Evolutionary conservation across 2,329 filamentous ascomycete species (phyloP), one percentile per base, ranked within the genome.

Genomic region (Dothistroma septosporum): DNA sequence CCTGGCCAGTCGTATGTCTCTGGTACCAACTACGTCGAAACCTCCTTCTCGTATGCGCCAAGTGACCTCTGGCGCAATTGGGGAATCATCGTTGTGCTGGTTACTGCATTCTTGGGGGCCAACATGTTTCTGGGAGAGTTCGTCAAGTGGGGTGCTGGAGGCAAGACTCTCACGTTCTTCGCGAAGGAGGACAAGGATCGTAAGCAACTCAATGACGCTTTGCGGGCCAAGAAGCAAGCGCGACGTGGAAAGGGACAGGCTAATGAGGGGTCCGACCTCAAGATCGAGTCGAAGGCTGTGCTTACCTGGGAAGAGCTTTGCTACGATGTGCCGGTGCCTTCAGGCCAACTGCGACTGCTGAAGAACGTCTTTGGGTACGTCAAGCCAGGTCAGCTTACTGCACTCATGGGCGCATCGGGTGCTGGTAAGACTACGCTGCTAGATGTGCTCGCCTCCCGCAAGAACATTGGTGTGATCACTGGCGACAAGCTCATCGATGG

Each of bases 341-440:
- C 73, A n/a, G 79, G 79, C 5, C 76, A 78, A 47, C 72, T 77
- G 8, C 74, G 76, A 9, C 68, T 82, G 7, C 66, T 82, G 32
- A 77, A 78, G 55, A 75, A 79, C 22, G 71, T 82, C 8, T 78
- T 75, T 65, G 80, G 80, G 0, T 82, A 77, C 58, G 79, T 83
- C 22, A 76, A 78, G 59, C 79, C 80, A 0, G 80, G 80, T 8
- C 75, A 78, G 53, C 63, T 82, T 24, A 81, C 79, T 6, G 80
- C 80, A 7, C 67, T 83, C 46, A 82, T 82, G 79, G 80, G 79
- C 4, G 79, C 79, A 14, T 83, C 80, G 2, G 84, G 84, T n/a
- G 91, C 91, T 4, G 91, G 91, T 53, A 96, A 96, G 77, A 94
- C 91, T 0, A 95, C 91, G 0, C 78, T 95, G 0, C 79, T 96